Base-by-base conservation (phyloP, 2,329 filamentous ascomycete genomes). In the Claviceps capensis region DNA sequence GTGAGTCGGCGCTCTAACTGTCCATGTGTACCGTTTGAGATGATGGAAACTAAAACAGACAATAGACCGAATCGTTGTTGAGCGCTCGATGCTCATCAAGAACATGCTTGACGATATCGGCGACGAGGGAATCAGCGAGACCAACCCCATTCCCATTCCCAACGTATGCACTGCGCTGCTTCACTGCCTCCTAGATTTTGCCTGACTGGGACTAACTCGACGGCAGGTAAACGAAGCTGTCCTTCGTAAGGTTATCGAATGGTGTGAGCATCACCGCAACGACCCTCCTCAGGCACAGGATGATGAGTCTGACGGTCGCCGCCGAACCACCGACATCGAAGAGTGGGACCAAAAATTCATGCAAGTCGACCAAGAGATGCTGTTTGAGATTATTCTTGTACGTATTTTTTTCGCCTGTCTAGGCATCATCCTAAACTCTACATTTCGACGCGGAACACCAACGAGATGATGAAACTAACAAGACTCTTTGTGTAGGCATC, bases 281-380 rank as follows among this genome's bases (percentile, higher is more conserved):
- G 93, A 98, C 64, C 88, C 93, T 41, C 77, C 82, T n/a, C 79
- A 82, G 56, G 76, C 83, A 51, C 81, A 82, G 62, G 91, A 97
- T 56, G 93, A 95, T 55, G 89, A 98, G 62, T 85, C 86, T 56
- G 91, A 97, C 63, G 89, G 84, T 49, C 88, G 93, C 61, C 96
- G 96, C 78, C 96, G 95, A 81, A 95, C 90, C 1, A 97, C 93
- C 47, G 93, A 98, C 62, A 98, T 98, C 59, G 93, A 97, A 54
- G 93, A 98, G 72, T 98, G 93, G 93, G 93, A 98, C 62, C 91
- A 97, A 71, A 98, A 98, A 73, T 98, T 97, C 71, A 97, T 98
- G 93, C 91, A 97, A 72, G 93, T 98, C 17, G 93, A 98, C 68
- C 93, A 98, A 67, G 93, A 98, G 72, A 97, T 98, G 93, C 81